Base-by-base conservation (phyloP, 148 eudicot species). In the Spergularia bocconei region DNA sequence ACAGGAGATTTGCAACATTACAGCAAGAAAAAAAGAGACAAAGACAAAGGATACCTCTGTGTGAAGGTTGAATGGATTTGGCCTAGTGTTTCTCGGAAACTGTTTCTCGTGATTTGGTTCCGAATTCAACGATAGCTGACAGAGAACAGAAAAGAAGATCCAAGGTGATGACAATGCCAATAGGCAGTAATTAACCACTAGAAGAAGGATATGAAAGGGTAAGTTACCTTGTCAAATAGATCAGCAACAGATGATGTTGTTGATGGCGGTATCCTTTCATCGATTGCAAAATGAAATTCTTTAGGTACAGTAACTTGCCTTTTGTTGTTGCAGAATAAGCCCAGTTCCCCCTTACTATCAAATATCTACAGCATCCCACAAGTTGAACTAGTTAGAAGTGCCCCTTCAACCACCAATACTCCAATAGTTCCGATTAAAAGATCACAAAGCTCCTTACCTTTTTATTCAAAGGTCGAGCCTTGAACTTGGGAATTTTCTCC, bases 301-400 rank as follows among this genome's bases (percentile, higher is more conserved):
- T 90, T 86, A 52, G 98, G 98, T 38, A 90, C 65, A 9, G 98
- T 95, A 21, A 90, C 84, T 69, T 88, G 96, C 71, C 83, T 83
- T 78, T 95, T 95, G 75, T 72, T 81, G 80, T 90, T 90, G 77
- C 88, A 85, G 75, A 86, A 90, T 53, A 91, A 57, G 15, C 98
- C 97, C 81, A 95, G 21, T 19, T 84, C 97, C 38, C 98, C 98
- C 82, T 92, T 95, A 67, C 97, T 92, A 82, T 95, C 97, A 77
- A 95, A 89, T 63, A 95, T 95, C 98, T 95, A 69, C 54, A 84
- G 55, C 54, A 61, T 76, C 52, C 64, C 60, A 52, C n/a, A 38
- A 55, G 17, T 54, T 44, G 44, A 50, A 44, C 11, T 4, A 16
- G 21, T 17, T 13, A 57, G 38, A 67, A 41, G 20, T 29, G 63